A percentile compares a stretch with the other conserved stretches of the same genome.
Evolutionary conservation across 1,284 basidiomycete genomes (phyloP).

Genomic region (Sanghuangporus sanghuang): DNA sequence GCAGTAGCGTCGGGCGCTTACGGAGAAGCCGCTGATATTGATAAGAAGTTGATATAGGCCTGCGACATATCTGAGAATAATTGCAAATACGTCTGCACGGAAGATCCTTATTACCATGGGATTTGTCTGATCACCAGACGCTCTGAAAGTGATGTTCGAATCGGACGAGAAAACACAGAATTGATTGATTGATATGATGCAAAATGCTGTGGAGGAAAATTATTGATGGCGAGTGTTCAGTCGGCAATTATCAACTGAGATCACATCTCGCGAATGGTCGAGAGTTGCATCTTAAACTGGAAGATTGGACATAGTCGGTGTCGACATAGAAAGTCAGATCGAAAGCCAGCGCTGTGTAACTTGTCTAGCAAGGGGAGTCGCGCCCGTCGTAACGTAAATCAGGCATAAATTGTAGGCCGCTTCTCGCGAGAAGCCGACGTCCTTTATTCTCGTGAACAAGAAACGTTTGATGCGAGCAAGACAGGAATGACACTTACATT

Average conservation of each 20-base stretch:
- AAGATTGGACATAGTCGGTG: neutral
- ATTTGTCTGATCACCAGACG: neutral
- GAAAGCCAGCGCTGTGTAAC: slow-evolving; percentile 69
- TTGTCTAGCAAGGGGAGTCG: slow-evolving; percentile 57
- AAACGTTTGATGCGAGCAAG: slow-evolving; percentile 15
- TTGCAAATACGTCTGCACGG: neutral
- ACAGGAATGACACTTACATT: slow-evolving; percentile 7
- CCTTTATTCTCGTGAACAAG: slow-evolving; percentile 25
- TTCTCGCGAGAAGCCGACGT: slow-evolving; percentile 51
- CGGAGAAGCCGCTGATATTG: neutral
- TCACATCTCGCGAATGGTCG: neutral
- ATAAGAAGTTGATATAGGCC: neutral
- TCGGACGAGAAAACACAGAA: neutral
- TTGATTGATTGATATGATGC: neutral
- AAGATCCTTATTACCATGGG: neutral
- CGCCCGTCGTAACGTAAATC: slow-evolving; percentile 76
- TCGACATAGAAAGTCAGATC: slow-evolving; percentile 23
- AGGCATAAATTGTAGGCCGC: slow-evolving; percentile 87
- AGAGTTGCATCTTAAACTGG: neutral
- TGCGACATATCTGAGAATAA: neutral
- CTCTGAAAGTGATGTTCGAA: neutral
- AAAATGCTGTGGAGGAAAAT: neutral
- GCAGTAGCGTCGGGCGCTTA: neutral
- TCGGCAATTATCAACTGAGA: neutral
- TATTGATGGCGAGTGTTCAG: neutral